Base-by-base conservation (phyloP, 805 yeast genomes). In the Lachancea waltii region DNA sequence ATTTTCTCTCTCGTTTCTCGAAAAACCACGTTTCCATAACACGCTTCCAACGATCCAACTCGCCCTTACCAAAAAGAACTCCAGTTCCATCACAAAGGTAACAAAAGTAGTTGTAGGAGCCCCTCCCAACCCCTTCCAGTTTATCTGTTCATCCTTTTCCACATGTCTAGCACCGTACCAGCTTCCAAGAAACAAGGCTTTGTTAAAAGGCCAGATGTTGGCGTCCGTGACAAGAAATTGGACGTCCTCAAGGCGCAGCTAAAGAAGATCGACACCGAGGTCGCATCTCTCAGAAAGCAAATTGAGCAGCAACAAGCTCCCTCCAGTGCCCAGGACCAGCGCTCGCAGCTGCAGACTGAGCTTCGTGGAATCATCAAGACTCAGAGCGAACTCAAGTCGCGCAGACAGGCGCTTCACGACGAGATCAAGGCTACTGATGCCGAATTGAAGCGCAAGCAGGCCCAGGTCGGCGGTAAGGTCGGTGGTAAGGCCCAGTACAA, bases 151-250 rank as follows among this genome's bases (percentile, higher is more conserved):
- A n/a, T n/a, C n/a, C n/a, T n/a, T n/a, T n/a, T n/a, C n/a, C n/a
- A n/a, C n/a, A 40, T 40, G 43, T 40, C 43, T 15, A 30, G 25
- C 22, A 25, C 15, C n/a, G n/a, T n/a, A 10, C 20, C 27, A 17
- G 24, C 41, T 28, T 29, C 27, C 13, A 41, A 36, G 21, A 41
- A 29, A 31, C 33, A 32, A 14, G 33, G 36, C 33, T 38, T 36
- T 35, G 73, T 81, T 63, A 82, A 82, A 62, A 77, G 81, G 55
- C 94, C 94, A 33, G 92, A 84, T 62, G 75, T 70, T 52, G 65
- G 71, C 43, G 77, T 68, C 39, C 70, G 79, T 63, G 83, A 82
- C 58, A 72, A 69, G 44, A 69, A 73, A 47, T 55, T 81, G 45
- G 73, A 69, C 25, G 67, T 66, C 43, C 62, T 81, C 49, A 73